These are phyloP conservation scores for Rhynchospora breviuscula DNA, from an alignment of 176 grass and related monocot genomes.

Conservation along the genomic window DNA sequence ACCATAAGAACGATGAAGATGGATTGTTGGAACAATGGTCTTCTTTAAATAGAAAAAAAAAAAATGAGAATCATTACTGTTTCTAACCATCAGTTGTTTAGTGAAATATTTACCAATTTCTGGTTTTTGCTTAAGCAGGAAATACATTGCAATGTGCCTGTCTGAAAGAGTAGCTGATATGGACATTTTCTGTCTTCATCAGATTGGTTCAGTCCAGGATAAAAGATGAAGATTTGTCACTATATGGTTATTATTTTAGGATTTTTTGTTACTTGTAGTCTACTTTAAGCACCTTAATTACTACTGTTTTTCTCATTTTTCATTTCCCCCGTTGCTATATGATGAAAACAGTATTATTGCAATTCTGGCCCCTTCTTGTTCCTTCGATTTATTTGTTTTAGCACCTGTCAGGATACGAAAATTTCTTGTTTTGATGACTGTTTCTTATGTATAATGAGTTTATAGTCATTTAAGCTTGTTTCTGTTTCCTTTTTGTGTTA, in stretches of 20 bases:
- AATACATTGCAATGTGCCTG: background rate
- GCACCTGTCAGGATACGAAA: conserved; percentile 12
- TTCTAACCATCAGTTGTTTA: background rate
- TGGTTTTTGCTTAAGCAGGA: conserved; percentile 14
- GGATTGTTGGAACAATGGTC: background rate
- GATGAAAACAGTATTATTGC: conserved; percentile 13
- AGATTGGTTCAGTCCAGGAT: conserved; percentile 24
- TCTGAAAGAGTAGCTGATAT: background rate
- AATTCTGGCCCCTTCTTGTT: background rate
- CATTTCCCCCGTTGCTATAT: conserved; percentile 3
- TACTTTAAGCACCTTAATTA: conserved; percentile 19
- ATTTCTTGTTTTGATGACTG: background rate
- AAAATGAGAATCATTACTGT: background rate
- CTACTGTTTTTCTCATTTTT: conserved; percentile 10
- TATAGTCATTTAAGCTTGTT: conserved; percentile 3
- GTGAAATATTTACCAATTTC: background rate
- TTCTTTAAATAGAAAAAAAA: background rate
- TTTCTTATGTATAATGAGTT: conserved; percentile 19
- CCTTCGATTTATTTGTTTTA: conserved; percentile 9
- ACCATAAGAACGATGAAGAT: background rate
- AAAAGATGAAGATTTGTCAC: conserved; percentile 8
- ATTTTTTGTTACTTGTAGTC: conserved; percentile 20
- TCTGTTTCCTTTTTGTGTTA: background rate
- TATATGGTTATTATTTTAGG: conserved; percentile 18
- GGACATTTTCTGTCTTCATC: conserved; percentile 20